Conservation (phyloP, 2,329 filamentous ascomycete genomes). For the Beauveria asiatica region DNA sequence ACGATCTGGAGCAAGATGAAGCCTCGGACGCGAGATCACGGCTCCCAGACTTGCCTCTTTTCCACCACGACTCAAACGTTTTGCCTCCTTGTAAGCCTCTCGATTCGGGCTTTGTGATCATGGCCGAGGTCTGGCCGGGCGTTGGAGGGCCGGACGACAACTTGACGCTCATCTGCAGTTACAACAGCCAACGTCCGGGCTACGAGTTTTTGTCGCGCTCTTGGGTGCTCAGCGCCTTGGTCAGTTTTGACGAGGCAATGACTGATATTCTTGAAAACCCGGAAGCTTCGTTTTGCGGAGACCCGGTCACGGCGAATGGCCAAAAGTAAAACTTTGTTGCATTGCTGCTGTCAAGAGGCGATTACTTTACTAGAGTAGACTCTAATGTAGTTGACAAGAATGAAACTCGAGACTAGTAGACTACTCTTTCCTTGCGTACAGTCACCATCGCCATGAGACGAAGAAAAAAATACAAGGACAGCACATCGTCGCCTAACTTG, state of each 20-base stretch:
- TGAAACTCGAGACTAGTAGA: not conserved
- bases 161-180: not conserved
- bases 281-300: not conserved
- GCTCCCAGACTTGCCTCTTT: not conserved
- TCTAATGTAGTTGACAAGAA: not conserved
- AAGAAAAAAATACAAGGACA: no score
- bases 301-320: not conserved
- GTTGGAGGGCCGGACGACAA: not conserved
- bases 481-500: no score
- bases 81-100: constrained; percentile 2
- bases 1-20: not conserved
- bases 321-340: not conserved
- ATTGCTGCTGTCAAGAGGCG: no score
- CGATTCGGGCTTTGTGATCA: constrained; percentile 2
- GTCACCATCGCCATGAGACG: no score
- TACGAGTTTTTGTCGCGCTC: constrained; percentile 9
- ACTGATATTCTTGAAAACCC: not conserved
- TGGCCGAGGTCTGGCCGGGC: constrained; percentile 1
- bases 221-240: constrained; percentile 4
- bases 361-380: not conserved
- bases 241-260: constrained; percentile 6
- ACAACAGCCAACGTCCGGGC: constrained; percentile 2
- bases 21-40: not conserved
- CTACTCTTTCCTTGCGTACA: no score
- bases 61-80: not conserved